Evolutionary conservation across 23 red algal species (phyloP).

Genomic region (Chondrus crispus): DNA sequence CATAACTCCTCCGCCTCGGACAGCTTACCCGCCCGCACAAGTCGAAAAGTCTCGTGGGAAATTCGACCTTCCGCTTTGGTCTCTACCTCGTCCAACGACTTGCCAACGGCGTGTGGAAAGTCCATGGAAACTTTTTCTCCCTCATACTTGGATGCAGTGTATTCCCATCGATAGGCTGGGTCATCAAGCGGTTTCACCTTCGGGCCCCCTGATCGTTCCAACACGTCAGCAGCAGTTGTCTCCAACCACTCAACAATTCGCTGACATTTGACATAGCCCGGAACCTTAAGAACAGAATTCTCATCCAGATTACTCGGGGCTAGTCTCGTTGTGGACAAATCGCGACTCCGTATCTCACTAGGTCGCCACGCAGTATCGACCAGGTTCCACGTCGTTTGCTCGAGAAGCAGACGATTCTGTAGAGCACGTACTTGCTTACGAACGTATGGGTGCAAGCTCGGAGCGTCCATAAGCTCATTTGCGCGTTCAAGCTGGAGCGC

Average conservation of each 20-base stretch:
- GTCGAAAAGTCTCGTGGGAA: constrained; percentile 30
- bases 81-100: constrained; percentile 33
- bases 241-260: constrained; percentile 57
- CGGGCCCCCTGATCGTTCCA: constrained; percentile 23
- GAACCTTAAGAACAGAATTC: neutral
- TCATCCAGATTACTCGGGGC: constrained; percentile 5
- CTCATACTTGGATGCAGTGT: neutral
- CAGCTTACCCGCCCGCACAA: constrained; percentile 44
- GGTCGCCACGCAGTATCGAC: constrained; percentile 23
- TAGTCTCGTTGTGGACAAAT: constrained; percentile 28
- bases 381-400: constrained; percentile 36
- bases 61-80: constrained; percentile 49
- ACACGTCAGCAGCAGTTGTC: constrained; percentile 10
- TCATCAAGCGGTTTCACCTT: constrained; percentile 55
- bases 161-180: constrained; percentile 63
- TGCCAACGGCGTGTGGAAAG: constrained; percentile 1
- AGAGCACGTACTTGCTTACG: neutral
- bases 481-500: neutral
- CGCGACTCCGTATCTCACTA: neutral
- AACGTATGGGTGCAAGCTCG: neutral
- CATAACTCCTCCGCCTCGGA: constrained; percentile 42
- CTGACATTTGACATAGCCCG: constrained; percentile 14
- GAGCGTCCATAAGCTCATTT: constrained; percentile 21
- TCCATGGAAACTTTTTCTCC: constrained; percentile 43
- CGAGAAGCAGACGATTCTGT: constrained; percentile 4